Evolutionary conservation across 2,329 filamentous ascomycete species (phyloP).

Genomic region (Penicillium hordei): DNA sequence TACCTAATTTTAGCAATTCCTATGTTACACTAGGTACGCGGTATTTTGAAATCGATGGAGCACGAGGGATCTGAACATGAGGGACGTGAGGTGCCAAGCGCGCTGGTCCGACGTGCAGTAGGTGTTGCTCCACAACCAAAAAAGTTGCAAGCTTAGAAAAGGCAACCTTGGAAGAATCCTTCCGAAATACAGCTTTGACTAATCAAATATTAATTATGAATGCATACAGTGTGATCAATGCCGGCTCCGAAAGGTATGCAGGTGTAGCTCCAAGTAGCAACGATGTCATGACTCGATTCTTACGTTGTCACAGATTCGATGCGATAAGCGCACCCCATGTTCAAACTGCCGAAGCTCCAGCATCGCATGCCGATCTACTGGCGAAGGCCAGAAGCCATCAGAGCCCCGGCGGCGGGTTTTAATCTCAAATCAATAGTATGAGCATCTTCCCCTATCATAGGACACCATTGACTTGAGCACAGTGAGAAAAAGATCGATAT

Average conservation of each 20-base stretch:
- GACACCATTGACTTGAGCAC: background rate
- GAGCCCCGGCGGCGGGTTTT: slow-evolving; percentile 43
- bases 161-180: background rate
- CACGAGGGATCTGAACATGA: slow-evolving; percentile 32
- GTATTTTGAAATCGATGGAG: slow-evolving; percentile 25
- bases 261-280: background rate
- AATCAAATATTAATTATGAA: background rate
- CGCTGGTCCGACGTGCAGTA: slow-evolving; percentile 32
- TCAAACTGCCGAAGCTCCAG: slow-evolving; percentile 43
- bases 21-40: background rate
- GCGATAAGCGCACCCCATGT: slow-evolving; percentile 44
- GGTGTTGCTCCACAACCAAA: slow-evolving; percentile 18
- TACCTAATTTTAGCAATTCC: background rate
- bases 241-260: slow-evolving; percentile 33
- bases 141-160: background rate
- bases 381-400: slow-evolving; percentile 34
- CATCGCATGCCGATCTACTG: slow-evolving; percentile 40
- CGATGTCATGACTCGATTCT: background rate
- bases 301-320: slow-evolving; percentile 36
- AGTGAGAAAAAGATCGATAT: slow-evolving; percentile 56
- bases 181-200: background rate
- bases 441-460: background rate
- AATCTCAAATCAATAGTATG: slow-evolving; percentile 46
- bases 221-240: slow-evolving; percentile 37
- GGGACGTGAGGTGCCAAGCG: slow-evolving; percentile 19